Conservation (phyloP, 805 yeast species). For the Henningerozyma blattae region DNA sequence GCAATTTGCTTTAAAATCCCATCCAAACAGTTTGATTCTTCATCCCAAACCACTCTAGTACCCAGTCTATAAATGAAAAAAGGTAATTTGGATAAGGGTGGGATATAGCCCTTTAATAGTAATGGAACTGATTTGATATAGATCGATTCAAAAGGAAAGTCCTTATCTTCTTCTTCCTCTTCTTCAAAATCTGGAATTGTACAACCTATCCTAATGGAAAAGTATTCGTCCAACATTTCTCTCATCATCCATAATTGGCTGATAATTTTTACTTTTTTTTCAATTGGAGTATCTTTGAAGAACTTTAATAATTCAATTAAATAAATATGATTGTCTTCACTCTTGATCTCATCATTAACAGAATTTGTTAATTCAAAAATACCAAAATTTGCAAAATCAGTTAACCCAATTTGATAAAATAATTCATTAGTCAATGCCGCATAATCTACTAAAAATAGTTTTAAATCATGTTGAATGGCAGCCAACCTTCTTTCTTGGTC, state of each 20-base stretch:
- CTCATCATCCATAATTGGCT: slow-evolving; percentile 35
- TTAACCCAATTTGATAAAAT: slow-evolving; percentile 69
- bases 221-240: slow-evolving; percentile 78
- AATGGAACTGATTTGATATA: slow-evolving; percentile 41
- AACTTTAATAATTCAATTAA: slow-evolving; percentile 29
- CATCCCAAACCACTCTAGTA: slow-evolving; percentile 45
- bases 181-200: no score
- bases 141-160: slow-evolving; percentile 28
- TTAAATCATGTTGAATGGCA: slow-evolving; percentile 77
- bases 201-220: slow-evolving; percentile 42
- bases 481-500: slow-evolving; percentile 59
- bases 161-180: slow-evolving; percentile 18
- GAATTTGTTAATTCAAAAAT: slow-evolving; percentile 28
- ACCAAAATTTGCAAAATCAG: slow-evolving; percentile 79
- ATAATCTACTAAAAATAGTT: slow-evolving; percentile 70
- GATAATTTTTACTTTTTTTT: not conserved
- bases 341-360: slow-evolving; percentile 16
- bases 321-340: slow-evolving; percentile 10
- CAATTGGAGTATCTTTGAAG: slow-evolving; percentile 4
- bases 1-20: slow-evolving; percentile 62
- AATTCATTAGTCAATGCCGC: slow-evolving; percentile 53
- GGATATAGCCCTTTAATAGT: slow-evolving; percentile 49
- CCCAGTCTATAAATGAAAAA: slow-evolving; percentile 54
- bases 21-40: slow-evolving; percentile 57
- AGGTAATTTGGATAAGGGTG: slow-evolving; percentile 53